Evolutionary conservation across 2,329 filamentous ascomycete species (phyloP).

Genomic region (Pestalotiopsis sp.): DNA sequence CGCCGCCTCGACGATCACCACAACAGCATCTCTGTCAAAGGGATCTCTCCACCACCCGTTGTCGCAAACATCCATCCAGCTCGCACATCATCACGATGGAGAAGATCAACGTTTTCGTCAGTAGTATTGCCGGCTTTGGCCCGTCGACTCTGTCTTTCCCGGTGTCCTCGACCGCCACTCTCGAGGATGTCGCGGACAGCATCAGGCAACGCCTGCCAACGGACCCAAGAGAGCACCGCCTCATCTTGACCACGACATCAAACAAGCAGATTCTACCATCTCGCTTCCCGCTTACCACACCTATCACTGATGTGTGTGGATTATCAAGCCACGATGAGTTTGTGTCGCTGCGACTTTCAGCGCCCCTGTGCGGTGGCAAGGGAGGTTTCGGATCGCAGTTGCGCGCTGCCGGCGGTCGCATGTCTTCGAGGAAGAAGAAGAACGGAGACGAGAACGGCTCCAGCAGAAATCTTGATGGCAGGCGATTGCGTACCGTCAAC

Average conservation of each 20-base stretch:
- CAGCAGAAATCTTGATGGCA: constrained; percentile 89
- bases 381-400: constrained; percentile 97
- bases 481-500: constrained; percentile 85
- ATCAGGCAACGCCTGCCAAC: constrained; percentile 64
- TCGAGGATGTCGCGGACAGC: constrained; percentile 67
- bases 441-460: constrained; percentile 85
- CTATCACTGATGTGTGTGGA: constrained; percentile 50
- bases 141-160: constrained; percentile 84
- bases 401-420: constrained; percentile 93
- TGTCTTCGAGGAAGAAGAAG: constrained; percentile 93
- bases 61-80: not conserved
- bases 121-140: constrained; percentile 80
- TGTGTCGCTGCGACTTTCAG: constrained; percentile 78
- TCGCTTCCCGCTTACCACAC: constrained; percentile 57
- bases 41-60: not conserved
- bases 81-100: not conserved
- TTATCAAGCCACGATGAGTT: constrained; percentile 61
- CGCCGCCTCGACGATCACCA: not conserved
- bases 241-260: constrained; percentile 81
- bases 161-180: constrained; percentile 64
- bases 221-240: constrained; percentile 51
- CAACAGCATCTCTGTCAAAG: not conserved
- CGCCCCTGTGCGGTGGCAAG: constrained; percentile 87
- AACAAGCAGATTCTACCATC: constrained; percentile 69
- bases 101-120: constrained; percentile 79